Evolutionary conservation across 2,329 filamentous ascomycete species (phyloP).

Genomic region (Hypomyces perniciosus): DNA sequence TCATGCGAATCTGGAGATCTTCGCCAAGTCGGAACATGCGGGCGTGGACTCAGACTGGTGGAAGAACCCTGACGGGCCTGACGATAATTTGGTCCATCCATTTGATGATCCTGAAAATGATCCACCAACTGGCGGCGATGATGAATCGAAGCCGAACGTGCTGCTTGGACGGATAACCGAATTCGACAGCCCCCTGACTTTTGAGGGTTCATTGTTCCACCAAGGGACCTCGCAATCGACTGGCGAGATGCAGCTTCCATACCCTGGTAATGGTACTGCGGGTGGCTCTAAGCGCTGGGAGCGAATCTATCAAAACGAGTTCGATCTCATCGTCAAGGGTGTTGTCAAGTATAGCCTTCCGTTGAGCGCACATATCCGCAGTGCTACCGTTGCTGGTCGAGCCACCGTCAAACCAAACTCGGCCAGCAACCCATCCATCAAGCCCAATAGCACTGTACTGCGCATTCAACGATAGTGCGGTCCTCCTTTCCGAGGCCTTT

Average conservation of each 20-base stretch:
- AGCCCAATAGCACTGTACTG: conserved; percentile 66
- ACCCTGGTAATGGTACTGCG: conserved; percentile 84
- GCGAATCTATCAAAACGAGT: conserved; percentile 81
- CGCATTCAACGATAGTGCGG: conserved; percentile 6
- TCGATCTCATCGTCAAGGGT: conserved; percentile 87
- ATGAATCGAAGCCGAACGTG: conserved; percentile 65
- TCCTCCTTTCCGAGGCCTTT: neutral
- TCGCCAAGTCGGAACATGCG: conserved; percentile 87
- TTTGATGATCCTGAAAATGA: conserved; percentile 31
- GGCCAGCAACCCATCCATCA: conserved; percentile 54
- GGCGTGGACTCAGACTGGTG: conserved; percentile 62
- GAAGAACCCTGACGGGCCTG: conserved; percentile 31
- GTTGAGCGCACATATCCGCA: conserved; percentile 54
- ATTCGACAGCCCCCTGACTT: conserved; percentile 82
- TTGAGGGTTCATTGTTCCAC: conserved; percentile 85
- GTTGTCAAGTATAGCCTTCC: conserved; percentile 76
- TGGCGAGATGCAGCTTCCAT: conserved; percentile 73
- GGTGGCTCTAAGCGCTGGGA: conserved; percentile 86
- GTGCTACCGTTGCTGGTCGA: conserved; percentile 54
- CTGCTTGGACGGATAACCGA: conserved; percentile 81
- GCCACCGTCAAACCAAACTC: conserved; percentile 57
- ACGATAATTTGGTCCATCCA: conserved; percentile 19
- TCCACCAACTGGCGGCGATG: conserved; percentile 40
- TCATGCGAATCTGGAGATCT: conserved; percentile 84
- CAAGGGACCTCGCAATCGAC: conserved; percentile 65